These are phyloP conservation scores for Parachaetomium inaequale DNA, from an alignment of 495 filamentous ascomycete species.

Conservation along the genomic window DNA sequence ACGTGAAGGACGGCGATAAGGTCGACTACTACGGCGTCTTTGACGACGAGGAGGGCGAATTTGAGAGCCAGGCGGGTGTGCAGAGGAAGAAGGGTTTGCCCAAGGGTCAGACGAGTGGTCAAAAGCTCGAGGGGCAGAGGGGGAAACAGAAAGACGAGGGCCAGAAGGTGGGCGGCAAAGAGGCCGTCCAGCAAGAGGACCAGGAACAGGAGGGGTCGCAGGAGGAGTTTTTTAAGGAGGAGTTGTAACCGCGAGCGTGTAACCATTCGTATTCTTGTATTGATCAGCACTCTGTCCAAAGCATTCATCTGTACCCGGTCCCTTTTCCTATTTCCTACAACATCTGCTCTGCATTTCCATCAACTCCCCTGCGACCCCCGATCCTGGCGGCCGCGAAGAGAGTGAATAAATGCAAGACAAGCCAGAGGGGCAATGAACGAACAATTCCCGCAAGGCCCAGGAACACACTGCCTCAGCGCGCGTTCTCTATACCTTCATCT, in stretches of 20 bases:
- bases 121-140: neutral
- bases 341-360: too few relatives aligned
- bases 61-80: conserved; percentile 11
- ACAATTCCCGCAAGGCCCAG: neutral
- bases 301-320: too few relatives aligned
- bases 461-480: neutral
- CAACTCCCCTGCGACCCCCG: too few relatives aligned
- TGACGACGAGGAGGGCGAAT: conserved; percentile 47
- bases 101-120: neutral
- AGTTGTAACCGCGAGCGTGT: conserved; percentile 31
- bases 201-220: conserved; percentile 39
- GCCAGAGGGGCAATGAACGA: neutral
- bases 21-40: conserved; percentile 40
- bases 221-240: conserved; percentile 48
- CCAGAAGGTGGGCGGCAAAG: neutral
- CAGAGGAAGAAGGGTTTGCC: neutral
- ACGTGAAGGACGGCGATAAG: conserved; percentile 42
- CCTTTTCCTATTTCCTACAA: too few relatives aligned
- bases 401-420: neutral
- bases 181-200: conserved; percentile 6
- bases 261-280: neutral
- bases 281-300: neutral
- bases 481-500: neutral
- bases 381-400: neutral
- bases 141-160: neutral